Evolutionary conservation across 257 asterid genomes (phyloP).

Genomic region (Vinca minor): DNA sequence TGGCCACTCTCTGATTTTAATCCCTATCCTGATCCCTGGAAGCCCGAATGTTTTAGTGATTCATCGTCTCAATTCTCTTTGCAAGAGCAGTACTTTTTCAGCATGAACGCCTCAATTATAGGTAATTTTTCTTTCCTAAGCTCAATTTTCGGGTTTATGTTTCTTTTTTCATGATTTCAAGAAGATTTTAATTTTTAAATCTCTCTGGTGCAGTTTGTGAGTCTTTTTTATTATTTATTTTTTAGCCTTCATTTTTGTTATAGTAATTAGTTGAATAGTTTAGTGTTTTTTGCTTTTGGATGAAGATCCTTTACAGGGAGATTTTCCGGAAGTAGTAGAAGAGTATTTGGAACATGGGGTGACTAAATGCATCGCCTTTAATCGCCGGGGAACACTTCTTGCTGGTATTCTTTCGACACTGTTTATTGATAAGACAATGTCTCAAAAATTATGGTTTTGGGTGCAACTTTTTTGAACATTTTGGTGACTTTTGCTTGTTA

Average conservation of each 20-base stretch:
- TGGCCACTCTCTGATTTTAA: background rate
- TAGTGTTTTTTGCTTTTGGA: background rate
- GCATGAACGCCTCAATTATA: constrained; percentile 59
- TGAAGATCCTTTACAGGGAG: constrained; percentile 89
- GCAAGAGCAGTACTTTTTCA: background rate
- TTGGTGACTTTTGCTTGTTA: background rate
- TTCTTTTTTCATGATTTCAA: background rate
- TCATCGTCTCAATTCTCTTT: background rate
- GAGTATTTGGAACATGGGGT: constrained; percentile 80
- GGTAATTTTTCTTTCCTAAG: constrained; percentile 23
- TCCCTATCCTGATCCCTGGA: background rate
- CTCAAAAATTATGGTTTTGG: no score
- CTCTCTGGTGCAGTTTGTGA: background rate
- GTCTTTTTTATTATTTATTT: background rate
- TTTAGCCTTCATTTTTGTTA: background rate
- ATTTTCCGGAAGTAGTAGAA: constrained; percentile 85
- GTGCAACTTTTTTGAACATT: background rate
- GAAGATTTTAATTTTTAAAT: background rate
- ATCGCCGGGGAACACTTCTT: constrained; percentile 91
- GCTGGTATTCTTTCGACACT: constrained; percentile 45
- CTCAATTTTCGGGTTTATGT: background rate
- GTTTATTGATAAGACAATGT: no score
- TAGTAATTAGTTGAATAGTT: background rate
- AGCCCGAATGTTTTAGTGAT: background rate
- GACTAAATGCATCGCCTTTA: constrained; percentile 74